phyloP scores from a whole-genome alignment of 2,329 filamentous ascomycete species.

The Botrytis paeoniae region DNA sequence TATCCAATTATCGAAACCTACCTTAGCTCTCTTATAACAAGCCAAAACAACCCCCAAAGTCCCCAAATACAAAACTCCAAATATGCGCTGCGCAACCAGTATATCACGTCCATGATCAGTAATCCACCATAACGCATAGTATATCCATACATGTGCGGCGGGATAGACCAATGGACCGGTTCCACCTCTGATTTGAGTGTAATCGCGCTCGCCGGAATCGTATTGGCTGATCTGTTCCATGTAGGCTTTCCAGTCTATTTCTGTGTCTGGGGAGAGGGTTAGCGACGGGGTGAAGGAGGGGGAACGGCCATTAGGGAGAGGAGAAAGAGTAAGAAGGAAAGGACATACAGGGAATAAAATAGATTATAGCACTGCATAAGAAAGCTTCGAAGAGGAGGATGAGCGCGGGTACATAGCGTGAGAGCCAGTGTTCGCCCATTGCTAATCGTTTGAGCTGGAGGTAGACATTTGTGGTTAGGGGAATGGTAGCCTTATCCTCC shows the following conservation, averaged over 20 bases:
- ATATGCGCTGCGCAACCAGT: slow-evolving; percentile 76
- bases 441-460: slow-evolving; percentile 31
- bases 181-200: slow-evolving; percentile 77
- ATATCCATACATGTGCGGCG: slow-evolving; percentile 89
- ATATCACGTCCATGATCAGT: slow-evolving; percentile 77
- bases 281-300: background rate
- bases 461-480: slow-evolving; percentile 20
- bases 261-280: slow-evolving; percentile 63
- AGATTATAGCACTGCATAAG: slow-evolving; percentile 35
- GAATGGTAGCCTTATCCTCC: background rate
- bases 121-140: slow-evolving; percentile 72
- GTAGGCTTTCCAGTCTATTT: slow-evolving; percentile 97
- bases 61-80: slow-evolving; percentile 73
- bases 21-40: slow-evolving; percentile 75
- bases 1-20: slow-evolving; percentile 37
- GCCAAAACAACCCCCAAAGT: slow-evolving; percentile 74
- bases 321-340: too few species aligned
- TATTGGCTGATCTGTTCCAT: slow-evolving; percentile 89
- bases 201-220: slow-evolving; percentile 81
- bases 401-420: slow-evolving; percentile 30
- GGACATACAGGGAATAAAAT: slow-evolving; percentile 33
- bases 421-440: slow-evolving; percentile 32
- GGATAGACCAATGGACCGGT: slow-evolving; percentile 96
- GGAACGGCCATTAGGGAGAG: too few species aligned
- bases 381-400: slow-evolving; percentile 34